A percentile compares a stretch with the other conserved stretches of the same genome.
Evolutionary conservation across 352 stramenopile genomes (phyloP).

Genomic region (Phytophthora meadii): DNA sequence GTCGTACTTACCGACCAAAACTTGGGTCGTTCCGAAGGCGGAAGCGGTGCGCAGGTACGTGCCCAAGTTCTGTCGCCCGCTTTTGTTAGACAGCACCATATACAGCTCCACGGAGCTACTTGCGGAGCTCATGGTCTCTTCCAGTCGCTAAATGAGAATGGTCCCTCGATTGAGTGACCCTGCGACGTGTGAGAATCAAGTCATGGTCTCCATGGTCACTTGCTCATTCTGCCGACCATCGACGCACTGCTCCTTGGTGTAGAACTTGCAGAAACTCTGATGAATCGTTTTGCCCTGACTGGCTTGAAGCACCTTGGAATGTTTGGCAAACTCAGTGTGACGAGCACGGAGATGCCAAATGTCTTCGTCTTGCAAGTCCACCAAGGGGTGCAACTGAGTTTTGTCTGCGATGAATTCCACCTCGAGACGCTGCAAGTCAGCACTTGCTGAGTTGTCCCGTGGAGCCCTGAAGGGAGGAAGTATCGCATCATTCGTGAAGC

Average conservation of each 20-base stretch:
- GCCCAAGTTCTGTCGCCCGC: conserved; percentile 75
- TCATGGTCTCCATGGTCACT: conserved; percentile 41
- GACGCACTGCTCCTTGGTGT: conserved; percentile 61
- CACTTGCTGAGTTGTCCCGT: conserved; percentile 22
- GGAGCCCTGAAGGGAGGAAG: conserved; percentile 12
- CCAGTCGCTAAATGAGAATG: conserved; percentile 15
- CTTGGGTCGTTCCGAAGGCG: conserved; percentile 74
- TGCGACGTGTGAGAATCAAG: conserved; percentile 41
- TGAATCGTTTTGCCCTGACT: conserved; percentile 42
- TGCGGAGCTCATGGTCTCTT: conserved; percentile 27
- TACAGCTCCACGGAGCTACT: conserved; percentile 53
- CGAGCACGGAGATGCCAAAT: conserved; percentile 25
- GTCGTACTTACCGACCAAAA: conserved; percentile 67
- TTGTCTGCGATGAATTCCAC: conserved; percentile 43
- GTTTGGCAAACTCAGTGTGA: conserved; percentile 39
- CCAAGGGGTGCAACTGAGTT: conserved; percentile 22
- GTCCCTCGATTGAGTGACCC: conserved; percentile 29
- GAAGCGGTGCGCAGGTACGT: conserved; percentile 81
- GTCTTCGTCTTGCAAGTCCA: conserved; percentile 20
- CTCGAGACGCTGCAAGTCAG: conserved; percentile 38
- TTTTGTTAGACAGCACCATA: conserved; percentile 79
- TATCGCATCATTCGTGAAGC: conserved; percentile 65
- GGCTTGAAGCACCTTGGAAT: conserved; percentile 73
- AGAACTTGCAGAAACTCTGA: conserved; percentile 76
- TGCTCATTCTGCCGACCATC: conserved; percentile 36